A percentile compares a stretch with the other conserved stretches of the same genome.
phyloP scores from a whole-genome alignment of 2,329 filamentous ascomycete genomes.

The Pestalotiopsis sp. region DNA sequence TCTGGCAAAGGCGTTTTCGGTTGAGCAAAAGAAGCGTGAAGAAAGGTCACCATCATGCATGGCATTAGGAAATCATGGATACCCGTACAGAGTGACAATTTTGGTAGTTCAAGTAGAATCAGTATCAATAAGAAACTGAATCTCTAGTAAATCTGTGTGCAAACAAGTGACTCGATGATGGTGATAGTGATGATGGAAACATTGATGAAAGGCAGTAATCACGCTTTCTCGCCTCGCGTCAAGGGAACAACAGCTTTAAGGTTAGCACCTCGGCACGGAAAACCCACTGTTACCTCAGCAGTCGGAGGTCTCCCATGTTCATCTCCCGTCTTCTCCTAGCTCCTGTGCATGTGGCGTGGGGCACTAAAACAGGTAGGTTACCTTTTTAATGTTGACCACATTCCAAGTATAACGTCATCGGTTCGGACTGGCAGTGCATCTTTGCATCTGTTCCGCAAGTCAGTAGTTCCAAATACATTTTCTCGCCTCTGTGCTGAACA shows the following conservation, averaged over 20 bases:
- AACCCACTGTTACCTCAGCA: background rate
- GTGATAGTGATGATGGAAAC: no score
- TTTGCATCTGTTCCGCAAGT: background rate
- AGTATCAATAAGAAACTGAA: conserved; percentile 3
- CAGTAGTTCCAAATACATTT: background rate
- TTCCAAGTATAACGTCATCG: background rate
- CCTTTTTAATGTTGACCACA: background rate
- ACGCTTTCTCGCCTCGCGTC: no score
- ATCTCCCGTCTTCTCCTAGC: background rate
- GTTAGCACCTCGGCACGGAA: background rate
- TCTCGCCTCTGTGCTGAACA: background rate
- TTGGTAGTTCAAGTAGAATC: background rate
- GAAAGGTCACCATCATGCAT: conserved; percentile 5
- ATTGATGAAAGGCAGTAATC: no score
- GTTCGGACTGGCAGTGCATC: background rate
- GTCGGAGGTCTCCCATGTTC: background rate
- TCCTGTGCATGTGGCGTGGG: conserved; percentile 1
- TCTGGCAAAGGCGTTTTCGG: conserved; percentile 16
- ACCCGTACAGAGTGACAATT: background rate
- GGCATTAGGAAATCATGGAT: conserved; percentile 7
- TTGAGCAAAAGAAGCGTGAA: conserved; percentile 7
- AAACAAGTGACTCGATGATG: background rate
- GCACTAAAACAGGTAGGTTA: conserved; percentile 5
- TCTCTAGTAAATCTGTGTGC: background rate
- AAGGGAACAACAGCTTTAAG: background rate